Evolutionary conservation across 371 early-diverging fungal genomes (phyloP).

Genomic region (Blakeslea trispora): DNA sequence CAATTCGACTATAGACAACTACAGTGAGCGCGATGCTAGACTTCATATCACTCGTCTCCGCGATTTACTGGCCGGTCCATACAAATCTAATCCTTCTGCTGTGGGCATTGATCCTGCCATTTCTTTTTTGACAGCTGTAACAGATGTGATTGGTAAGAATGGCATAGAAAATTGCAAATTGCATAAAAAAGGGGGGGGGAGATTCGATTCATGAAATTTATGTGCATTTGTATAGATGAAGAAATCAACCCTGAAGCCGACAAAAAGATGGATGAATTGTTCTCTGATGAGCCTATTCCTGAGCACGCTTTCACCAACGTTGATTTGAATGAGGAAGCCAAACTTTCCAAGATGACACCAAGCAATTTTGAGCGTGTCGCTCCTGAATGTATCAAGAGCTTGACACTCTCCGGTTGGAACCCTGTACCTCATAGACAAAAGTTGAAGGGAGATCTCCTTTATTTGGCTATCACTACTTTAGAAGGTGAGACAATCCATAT

Average conservation of each 20-base stretch:
- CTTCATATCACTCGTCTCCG: slow-evolving; percentile 86
- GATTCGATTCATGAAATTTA: background rate
- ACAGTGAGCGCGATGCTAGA: slow-evolving; percentile 90
- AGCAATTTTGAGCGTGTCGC: slow-evolving; percentile 52
- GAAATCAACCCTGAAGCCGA: slow-evolving; percentile 40
- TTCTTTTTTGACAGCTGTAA: slow-evolving; percentile 70
- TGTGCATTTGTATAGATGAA: slow-evolving; percentile 33
- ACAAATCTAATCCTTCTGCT: slow-evolving; percentile 64
- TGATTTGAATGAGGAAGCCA: slow-evolving; percentile 49
- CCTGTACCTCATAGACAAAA: slow-evolving; percentile 82
- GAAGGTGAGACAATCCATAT: slow-evolving; percentile 83
- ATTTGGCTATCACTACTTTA: slow-evolving; percentile 78
- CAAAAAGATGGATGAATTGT: slow-evolving; percentile 45
- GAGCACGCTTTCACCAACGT: slow-evolving; percentile 63
- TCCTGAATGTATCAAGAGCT: slow-evolving; percentile 73
- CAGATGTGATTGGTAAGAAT: slow-evolving; percentile 61
- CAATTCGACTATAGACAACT: slow-evolving; percentile 53
- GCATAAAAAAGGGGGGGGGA: background rate
- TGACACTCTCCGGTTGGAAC: slow-evolving; percentile 89
- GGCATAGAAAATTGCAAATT: background rate
- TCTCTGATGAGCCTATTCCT: slow-evolving; percentile 45
- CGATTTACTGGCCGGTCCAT: slow-evolving; percentile 81
- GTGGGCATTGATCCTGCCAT: slow-evolving; percentile 77
- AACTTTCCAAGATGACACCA: slow-evolving; percentile 63
- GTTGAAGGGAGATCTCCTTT: slow-evolving; percentile 84